These are phyloP conservation scores for Naganishia kalamii DNA, from an alignment of 768 basidiomycete genomes.

Conservation along the genomic window DNA sequence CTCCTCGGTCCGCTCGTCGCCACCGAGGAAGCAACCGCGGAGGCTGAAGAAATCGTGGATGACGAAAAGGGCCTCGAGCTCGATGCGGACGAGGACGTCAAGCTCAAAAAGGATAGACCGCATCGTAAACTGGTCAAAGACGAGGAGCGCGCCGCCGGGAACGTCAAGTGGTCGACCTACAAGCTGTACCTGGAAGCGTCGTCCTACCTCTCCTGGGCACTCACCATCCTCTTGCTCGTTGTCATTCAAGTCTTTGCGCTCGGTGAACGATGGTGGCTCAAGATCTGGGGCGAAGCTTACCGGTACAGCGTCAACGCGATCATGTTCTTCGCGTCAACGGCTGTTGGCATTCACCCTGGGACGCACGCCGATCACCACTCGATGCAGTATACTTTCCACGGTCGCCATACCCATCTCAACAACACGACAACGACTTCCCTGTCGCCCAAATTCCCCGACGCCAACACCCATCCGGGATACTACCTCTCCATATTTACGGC, in stretches of 20 bases:
- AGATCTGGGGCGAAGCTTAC: constrained; percentile 63
- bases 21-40: constrained; percentile 48
- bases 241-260: constrained; percentile 30
- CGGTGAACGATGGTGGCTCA: constrained; percentile 58
- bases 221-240: constrained; percentile 53
- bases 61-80: constrained; percentile 21
- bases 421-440: neutral
- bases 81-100: constrained; percentile 39
- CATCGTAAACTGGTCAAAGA: constrained; percentile 59
- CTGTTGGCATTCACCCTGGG: neutral
- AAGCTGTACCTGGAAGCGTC: constrained; percentile 49
- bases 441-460: constrained; percentile 1
- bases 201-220: constrained; percentile 39
- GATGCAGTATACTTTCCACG: neutral
- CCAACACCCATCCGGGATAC: constrained; percentile 16
- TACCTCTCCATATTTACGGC: constrained; percentile 3
- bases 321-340: neutral
- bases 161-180: constrained; percentile 69
- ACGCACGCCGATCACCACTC: neutral
- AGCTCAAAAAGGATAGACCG: constrained; percentile 29
- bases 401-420: neutral
- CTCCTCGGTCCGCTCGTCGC: constrained; percentile 58
- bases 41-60: constrained; percentile 32
- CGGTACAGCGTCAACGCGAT: neutral
- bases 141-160: constrained; percentile 71